Percentiles rank a stretch among this genome's conserved stretches.
Evolutionary conservation across 163 green algal genomes (phyloP).

Genomic region (Scenedesmus sp.): DNA sequence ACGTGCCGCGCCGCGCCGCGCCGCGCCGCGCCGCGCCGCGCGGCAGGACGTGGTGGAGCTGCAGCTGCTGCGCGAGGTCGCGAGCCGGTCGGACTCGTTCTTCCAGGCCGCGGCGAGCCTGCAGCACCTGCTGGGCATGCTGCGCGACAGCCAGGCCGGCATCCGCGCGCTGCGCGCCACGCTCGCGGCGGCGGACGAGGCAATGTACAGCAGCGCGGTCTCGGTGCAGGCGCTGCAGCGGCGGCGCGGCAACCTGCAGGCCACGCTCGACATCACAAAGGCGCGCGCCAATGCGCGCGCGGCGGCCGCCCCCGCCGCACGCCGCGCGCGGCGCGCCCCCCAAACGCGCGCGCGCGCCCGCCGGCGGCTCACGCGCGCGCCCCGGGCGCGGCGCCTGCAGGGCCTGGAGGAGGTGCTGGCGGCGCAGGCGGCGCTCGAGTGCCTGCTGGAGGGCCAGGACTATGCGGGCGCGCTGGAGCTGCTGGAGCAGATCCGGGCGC

Average conservation of each 20-base stretch:
- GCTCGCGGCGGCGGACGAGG: slow-evolving; percentile 60
- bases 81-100: slow-evolving; percentile 69
- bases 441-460: slow-evolving; percentile 71
- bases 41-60: slow-evolving; percentile 80
- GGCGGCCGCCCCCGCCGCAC: too few relatives aligned
- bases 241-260: slow-evolving; percentile 64
- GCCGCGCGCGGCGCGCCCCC: too few relatives aligned
- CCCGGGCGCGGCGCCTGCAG: too few relatives aligned
- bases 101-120: slow-evolving; percentile 76
- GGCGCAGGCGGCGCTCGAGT: slow-evolving; percentile 58
- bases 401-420: slow-evolving; percentile 61
- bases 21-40: too few relatives aligned
- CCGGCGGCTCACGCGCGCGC: too few relatives aligned
- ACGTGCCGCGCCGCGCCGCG: too few relatives aligned
- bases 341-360: too few relatives aligned
- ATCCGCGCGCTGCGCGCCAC: slow-evolving; percentile 49
- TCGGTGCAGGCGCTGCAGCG: slow-evolving; percentile 65
- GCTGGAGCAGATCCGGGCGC: slow-evolving; percentile 63
- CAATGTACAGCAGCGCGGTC: slow-evolving; percentile 57
- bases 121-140: slow-evolving; percentile 63
- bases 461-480: slow-evolving; percentile 78
- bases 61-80: slow-evolving; percentile 82
- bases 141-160: slow-evolving; percentile 45
- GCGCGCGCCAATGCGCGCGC: too few relatives aligned
- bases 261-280: slow-evolving; percentile 65